A percentile compares a stretch with the other conserved stretches of the same genome.
Evolutionary conservation across 345 rosid species (phyloP).

Genomic region (Citrus australasica): DNA sequence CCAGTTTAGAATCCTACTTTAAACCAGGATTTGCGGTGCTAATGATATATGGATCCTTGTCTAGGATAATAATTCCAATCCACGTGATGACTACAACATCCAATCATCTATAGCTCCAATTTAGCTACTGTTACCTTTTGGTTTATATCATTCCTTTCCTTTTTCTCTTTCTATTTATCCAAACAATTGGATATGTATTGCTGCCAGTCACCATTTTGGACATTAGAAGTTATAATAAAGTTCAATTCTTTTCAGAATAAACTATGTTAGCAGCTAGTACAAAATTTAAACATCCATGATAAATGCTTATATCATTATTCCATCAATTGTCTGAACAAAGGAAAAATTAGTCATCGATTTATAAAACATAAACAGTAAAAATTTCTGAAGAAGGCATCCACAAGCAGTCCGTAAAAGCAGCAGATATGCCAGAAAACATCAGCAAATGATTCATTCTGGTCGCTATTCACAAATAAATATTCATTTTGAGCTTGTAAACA

Average conservation of each 20-base stretch:
- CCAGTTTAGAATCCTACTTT: neutral
- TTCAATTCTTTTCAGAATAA: neutral
- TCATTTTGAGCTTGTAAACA: constrained; percentile 3
- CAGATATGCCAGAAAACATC: neutral
- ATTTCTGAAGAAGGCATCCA: constrained; percentile 3
- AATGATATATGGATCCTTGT: neutral
- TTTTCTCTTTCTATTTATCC: neutral
- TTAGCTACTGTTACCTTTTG: neutral
- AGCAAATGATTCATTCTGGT: constrained; percentile 4
- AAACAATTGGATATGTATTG: neutral
- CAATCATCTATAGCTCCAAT: neutral
- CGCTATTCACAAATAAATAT: neutral
- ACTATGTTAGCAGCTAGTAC: neutral
- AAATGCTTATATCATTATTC: neutral
- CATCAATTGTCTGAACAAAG: neutral
- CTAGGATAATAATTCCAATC: neutral
- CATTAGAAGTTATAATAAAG: neutral
- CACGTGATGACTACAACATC: neutral
- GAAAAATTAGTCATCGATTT: constrained; percentile 4
- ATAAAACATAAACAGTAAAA: neutral
- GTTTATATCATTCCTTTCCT: neutral
- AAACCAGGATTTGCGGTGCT: neutral
- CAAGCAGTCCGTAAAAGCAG: neutral
- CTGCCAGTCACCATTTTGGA: neutral
- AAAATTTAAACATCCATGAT: constrained; percentile 1